Evolutionary conservation across 148 eudicot genomes (phyloP).

Genomic region (Rhododendron henanense): DNA sequence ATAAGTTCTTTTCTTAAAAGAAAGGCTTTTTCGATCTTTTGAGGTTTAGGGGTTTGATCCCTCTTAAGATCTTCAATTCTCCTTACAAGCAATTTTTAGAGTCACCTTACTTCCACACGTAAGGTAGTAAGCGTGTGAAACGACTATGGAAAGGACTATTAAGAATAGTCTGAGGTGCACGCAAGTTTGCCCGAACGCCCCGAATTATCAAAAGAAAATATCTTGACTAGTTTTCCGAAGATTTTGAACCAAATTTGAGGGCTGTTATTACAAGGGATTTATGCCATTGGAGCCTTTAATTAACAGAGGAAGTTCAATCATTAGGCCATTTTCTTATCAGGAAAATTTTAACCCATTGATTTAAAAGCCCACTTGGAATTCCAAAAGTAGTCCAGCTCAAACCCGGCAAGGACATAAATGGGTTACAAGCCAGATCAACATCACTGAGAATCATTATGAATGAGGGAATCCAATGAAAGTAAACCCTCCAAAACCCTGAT

Average conservation of each 20-base stretch:
- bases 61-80: neutral
- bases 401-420: slow-evolving; percentile 1
- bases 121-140: neutral
- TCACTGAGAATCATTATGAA: neutral
- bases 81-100: too few species aligned
- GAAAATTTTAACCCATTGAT: neutral
- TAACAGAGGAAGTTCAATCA: neutral
- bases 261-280: neutral
- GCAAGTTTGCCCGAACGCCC: neutral
- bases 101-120: neutral
- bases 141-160: neutral
- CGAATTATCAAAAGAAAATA: neutral
- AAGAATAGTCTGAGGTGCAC: too few species aligned
- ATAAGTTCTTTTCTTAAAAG: neutral
- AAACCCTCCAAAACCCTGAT: slow-evolving; percentile 1
- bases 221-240: neutral
- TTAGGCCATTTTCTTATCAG: neutral
- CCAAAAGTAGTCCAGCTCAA: neutral
- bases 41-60: neutral
- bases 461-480: slow-evolving; percentile 19
- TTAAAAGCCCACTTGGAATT: neutral
- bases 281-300: neutral
- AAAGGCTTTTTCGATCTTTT: neutral
- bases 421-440: slow-evolving; percentile 6
- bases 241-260: neutral